phyloP scores from a whole-genome alignment of 2,329 filamentous ascomycete species.

The Teratosphaeria viscida region DNA sequence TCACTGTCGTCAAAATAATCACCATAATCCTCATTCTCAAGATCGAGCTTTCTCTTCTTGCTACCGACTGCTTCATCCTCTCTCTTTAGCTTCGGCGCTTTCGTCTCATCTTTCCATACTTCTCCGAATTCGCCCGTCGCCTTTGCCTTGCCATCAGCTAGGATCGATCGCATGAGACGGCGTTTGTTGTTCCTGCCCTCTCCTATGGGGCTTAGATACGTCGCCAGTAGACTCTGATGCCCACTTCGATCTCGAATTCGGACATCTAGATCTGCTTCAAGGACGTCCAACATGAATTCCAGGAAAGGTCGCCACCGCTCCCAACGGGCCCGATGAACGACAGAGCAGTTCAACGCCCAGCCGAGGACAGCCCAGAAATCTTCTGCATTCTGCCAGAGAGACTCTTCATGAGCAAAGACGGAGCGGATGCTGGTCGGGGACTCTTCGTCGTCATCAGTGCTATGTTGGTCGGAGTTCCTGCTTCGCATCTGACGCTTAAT shows the following conservation, averaged over 20 bases:
- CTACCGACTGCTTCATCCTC: conserved; percentile 48
- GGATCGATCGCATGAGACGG: conserved; percentile 54
- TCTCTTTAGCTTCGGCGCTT: conserved; percentile 30
- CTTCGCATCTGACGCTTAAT: conserved; percentile 9
- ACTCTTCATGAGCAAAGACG: conserved; percentile 51
- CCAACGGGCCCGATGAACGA: conserved; percentile 64
- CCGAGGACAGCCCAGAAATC: conserved; percentile 86
- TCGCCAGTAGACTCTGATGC: conserved; percentile 48
- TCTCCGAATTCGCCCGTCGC: conserved; percentile 48
- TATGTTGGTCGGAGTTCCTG: conserved; percentile 20
- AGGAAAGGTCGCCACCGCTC: conserved; percentile 72
- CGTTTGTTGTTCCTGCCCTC: conserved; percentile 32
- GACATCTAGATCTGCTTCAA: conserved; percentile 61
- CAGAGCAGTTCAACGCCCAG: conserved; percentile 88
- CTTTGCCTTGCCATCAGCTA: conserved; percentile 52
- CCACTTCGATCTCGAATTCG: conserved; percentile 34
- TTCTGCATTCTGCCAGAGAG: conserved; percentile 64
- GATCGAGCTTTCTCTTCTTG: conserved; percentile 41
- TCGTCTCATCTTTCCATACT: conserved; percentile 58
- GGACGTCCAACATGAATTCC: conserved; percentile 63
- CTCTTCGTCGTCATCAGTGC: neutral
- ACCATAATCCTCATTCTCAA: conserved; percentile 39
- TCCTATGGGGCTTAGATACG: conserved; percentile 42
- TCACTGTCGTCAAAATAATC: conserved; percentile 24
- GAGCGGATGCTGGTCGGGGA: conserved; percentile 38